Conservation (phyloP, 768 basidiomycete genomes). For the Lentinula raphanica region DNA sequence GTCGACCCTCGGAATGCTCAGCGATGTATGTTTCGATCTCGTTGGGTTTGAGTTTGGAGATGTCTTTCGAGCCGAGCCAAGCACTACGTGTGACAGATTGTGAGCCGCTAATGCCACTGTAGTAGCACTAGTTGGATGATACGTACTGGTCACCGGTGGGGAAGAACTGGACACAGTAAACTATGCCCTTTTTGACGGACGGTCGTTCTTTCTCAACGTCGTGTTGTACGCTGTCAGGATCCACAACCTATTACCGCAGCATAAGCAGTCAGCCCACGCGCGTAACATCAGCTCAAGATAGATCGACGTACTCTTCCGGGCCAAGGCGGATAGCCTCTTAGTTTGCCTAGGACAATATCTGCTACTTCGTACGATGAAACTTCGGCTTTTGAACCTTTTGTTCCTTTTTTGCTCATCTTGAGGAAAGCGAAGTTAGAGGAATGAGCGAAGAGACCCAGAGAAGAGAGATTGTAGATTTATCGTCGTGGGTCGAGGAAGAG, state of each 20-base stretch:
- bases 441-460: no score
- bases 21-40: slow-evolving; percentile 83
- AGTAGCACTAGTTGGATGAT: background rate
- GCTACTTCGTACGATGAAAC: slow-evolving; percentile 56
- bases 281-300: no score
- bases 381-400: slow-evolving; percentile 32
- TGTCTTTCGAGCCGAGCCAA: slow-evolving; percentile 80
- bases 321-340: slow-evolving; percentile 95
- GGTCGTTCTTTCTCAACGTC: slow-evolving; percentile 70
- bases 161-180: slow-evolving; percentile 80
- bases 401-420: slow-evolving; percentile 48
- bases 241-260: slow-evolving; percentile 59
- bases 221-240: slow-evolving; percentile 59
- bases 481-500: background rate
- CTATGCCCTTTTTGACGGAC: slow-evolving; percentile 59
- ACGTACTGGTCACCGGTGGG: slow-evolving; percentile 92
- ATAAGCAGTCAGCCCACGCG: background rate
- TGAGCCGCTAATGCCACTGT: background rate
- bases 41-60: slow-evolving; percentile 68
- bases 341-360: slow-evolving; percentile 87
- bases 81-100: slow-evolving; percentile 48
- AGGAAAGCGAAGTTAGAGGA: no score
- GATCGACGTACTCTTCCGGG: slow-evolving; percentile 76
- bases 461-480: background rate
- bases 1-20: slow-evolving; percentile 62